These are phyloP conservation scores for Vitis riparia DNA, from an alignment of 164 flowering plant species.

Conservation along the genomic window DNA sequence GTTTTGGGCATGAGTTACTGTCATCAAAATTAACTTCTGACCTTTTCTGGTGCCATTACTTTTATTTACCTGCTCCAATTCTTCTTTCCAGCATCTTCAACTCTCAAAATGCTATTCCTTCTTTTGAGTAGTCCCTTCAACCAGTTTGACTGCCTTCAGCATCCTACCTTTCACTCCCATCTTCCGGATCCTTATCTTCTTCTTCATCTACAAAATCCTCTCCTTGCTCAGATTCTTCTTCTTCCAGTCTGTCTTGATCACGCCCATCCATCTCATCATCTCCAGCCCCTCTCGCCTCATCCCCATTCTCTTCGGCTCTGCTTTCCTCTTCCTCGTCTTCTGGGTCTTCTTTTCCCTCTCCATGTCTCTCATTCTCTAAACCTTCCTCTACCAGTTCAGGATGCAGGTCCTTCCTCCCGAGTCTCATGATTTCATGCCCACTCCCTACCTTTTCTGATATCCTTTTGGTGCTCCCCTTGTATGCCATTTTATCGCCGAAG, in stretches of 20 bases:
- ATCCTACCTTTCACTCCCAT: conserved; percentile 21
- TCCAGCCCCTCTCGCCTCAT: conserved; percentile 27
- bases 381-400: conserved; percentile 13
- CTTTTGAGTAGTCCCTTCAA: too few relatives aligned
- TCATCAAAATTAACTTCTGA: too few relatives aligned
- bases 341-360: conserved; percentile 2
- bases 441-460: conserved; percentile 3
- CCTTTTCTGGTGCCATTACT: too few relatives aligned
- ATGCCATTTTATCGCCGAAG: conserved; percentile 30
- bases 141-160: conserved; percentile 9
- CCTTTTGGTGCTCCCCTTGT: conserved; percentile 17
- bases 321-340: conserved; percentile 23
- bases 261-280: conserved; percentile 39
- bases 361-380: conserved; percentile 4
- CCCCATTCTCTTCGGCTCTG: conserved; percentile 25
- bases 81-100: too few relatives aligned
- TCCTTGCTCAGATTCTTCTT: conserved; percentile 17
- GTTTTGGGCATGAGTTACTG: too few relatives aligned
- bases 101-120: too few relatives aligned
- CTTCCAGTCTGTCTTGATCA: conserved; percentile 36
- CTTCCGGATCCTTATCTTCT: conserved; percentile 33
- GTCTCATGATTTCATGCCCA: conserved; percentile 18
- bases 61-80: too few relatives aligned
- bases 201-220: conserved; percentile 40
- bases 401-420: conserved; percentile 43